phyloP scores from a whole-genome alignment of 2,329 filamentous ascomycete genomes.

The Colletotrichum sp. region DNA sequence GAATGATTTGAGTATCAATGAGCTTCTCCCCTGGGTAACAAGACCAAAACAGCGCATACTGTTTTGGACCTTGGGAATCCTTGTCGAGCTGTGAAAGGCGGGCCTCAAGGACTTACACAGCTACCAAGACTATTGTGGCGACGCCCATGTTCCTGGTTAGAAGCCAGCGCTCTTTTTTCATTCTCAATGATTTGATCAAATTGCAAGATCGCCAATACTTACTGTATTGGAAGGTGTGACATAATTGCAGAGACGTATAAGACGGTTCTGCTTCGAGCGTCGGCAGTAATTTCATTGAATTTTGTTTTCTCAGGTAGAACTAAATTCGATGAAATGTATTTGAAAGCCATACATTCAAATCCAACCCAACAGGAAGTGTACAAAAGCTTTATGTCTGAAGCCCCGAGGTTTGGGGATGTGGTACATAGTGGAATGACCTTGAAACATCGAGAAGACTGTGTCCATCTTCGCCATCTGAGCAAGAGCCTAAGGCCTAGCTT shows the following conservation, averaged over 20 bases:
- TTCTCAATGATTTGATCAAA: fast-evolving
- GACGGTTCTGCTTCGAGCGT: neutral
- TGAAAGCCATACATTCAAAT: neutral
- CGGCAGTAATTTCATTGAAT: too few relatives aligned
- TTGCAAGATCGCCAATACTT: fast-evolving
- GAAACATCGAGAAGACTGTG: neutral
- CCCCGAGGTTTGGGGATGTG: neutral
- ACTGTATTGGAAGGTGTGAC: neutral
- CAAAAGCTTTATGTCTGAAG: fast-evolving
- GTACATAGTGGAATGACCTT: neutral
- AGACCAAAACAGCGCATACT: neutral
- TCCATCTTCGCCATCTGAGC: neutral
- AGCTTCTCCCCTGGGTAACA: neutral
- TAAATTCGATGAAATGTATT: neutral
- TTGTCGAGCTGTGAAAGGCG: neutral
- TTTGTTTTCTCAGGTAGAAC: too few relatives aligned
- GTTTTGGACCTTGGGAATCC: neutral
- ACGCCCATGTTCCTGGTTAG: neutral
- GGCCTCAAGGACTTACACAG: fast-evolving
- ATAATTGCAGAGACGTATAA: fast-evolving
- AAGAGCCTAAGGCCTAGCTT: neutral
- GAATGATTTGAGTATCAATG: neutral
- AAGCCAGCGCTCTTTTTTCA: neutral
- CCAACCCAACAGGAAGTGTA: neutral
- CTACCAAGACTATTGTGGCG: neutral